These are phyloP conservation scores for Pyricularia sp. DNA, from an alignment of 2,329 filamentous ascomycete species.

Conservation along the genomic window DNA sequence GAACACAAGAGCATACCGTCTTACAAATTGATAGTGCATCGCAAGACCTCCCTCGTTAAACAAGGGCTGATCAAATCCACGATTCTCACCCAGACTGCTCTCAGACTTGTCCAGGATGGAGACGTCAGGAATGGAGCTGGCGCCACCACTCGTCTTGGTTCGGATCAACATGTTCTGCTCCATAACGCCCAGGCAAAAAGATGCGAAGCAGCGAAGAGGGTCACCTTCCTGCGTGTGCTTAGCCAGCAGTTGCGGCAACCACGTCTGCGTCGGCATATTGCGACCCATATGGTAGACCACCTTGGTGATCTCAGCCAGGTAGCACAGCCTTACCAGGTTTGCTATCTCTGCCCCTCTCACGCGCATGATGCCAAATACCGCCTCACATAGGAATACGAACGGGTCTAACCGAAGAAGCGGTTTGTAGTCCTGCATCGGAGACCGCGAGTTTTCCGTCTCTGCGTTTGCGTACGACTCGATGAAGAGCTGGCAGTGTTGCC, in stretches of 20 bases:
- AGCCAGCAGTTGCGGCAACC: constrained; percentile 31
- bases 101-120: constrained; percentile 15
- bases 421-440: constrained; percentile 31
- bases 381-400: constrained; percentile 73
- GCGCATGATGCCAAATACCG: constrained; percentile 55
- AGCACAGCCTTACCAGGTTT: constrained; percentile 74
- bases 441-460: constrained; percentile 24
- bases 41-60: constrained; percentile 32
- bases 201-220: constrained; percentile 39
- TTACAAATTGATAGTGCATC: constrained; percentile 47
- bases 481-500: constrained; percentile 67
- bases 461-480: constrained; percentile 39
- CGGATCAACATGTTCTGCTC: constrained; percentile 28
- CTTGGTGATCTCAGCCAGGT: constrained; percentile 82
- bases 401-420: constrained; percentile 56
- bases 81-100: constrained; percentile 22
- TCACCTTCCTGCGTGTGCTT: constrained; percentile 24
- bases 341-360: constrained; percentile 60
- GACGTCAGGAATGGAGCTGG: constrained; percentile 13
- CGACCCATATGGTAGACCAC: constrained; percentile 49
- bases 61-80: constrained; percentile 40
- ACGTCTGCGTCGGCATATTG: constrained; percentile 37
- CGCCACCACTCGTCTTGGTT: constrained; percentile 7
- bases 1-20: constrained; percentile 81
- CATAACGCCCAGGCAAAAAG: constrained; percentile 37